Evolutionary conservation across 1,284 basidiomycete species (phyloP).

Genomic region (Pisolithus thermaeus): DNA sequence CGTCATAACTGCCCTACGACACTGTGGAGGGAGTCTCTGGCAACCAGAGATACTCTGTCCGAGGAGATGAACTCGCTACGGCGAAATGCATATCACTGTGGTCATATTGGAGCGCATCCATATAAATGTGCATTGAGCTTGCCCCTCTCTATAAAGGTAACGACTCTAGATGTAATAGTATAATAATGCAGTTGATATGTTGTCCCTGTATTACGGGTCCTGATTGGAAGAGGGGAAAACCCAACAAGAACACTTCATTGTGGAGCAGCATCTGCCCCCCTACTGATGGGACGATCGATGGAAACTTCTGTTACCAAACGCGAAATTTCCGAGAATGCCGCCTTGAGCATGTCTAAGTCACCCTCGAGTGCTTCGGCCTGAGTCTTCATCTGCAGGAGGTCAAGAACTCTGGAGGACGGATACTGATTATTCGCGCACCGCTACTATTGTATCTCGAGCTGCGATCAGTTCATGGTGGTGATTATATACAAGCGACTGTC

Average conservation of each 20-base stretch:
- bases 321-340: slow-evolving; percentile 81
- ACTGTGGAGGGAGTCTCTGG: slow-evolving; percentile 35
- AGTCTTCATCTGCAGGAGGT: slow-evolving; percentile 64
- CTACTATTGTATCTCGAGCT: slow-evolving; percentile 85
- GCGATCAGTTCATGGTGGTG: slow-evolving; percentile 93
- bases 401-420: background rate
- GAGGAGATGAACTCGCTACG: slow-evolving; percentile 6
- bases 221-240: background rate
- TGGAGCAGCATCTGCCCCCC: background rate
- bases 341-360: slow-evolving; percentile 74
- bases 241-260: background rate
- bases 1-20: slow-evolving; percentile 33
- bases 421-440: slow-evolving; percentile 45
- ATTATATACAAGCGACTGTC: slow-evolving; percentile 89
- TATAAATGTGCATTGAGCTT: slow-evolving; percentile 9
- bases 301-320: slow-evolving; percentile 67
- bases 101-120: slow-evolving; percentile 6
- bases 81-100: background rate
- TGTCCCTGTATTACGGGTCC: background rate
- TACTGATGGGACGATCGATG: slow-evolving; percentile 30
- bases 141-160: slow-evolving; percentile 4
- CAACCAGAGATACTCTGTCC: slow-evolving; percentile 34
- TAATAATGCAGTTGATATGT: background rate
- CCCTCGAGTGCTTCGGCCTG: slow-evolving; percentile 77
- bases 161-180: background rate